phyloP scores from a whole-genome alignment of 2,329 filamentous ascomycete species.

The Cercospora sp. region DNA sequence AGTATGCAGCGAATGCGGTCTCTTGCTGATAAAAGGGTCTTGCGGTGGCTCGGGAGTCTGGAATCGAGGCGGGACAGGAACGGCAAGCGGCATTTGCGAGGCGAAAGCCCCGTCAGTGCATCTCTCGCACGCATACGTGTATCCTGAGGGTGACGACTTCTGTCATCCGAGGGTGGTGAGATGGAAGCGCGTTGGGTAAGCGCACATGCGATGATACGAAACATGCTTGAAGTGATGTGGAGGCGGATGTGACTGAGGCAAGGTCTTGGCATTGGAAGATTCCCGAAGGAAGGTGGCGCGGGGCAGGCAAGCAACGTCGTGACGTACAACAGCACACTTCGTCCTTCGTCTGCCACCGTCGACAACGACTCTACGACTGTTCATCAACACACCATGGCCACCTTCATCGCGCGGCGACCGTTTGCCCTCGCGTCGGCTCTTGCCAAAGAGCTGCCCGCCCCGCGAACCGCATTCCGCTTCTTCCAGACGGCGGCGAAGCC shows the following conservation, averaged over 20 bases:
- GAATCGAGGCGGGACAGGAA: background rate
- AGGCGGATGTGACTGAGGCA: background rate
- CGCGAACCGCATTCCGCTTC: conserved; percentile 51
- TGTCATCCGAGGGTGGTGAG: background rate
- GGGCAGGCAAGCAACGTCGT: background rate
- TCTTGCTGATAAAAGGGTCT: background rate
- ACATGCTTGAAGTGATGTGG: background rate
- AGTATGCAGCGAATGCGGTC: background rate
- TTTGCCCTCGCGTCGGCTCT: conserved; percentile 62
- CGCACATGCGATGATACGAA: background rate
- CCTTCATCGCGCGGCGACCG: conserved; percentile 63
- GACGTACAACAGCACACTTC: conserved; percentile 7
- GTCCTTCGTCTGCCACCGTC: background rate
- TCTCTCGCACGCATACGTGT: background rate
- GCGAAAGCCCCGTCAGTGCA: background rate
- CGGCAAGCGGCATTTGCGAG: background rate
- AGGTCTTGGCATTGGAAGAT: background rate
- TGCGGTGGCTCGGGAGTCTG: background rate
- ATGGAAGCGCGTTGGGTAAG: background rate
- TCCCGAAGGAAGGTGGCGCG: conserved; percentile 7
- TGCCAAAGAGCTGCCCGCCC: conserved; percentile 50
- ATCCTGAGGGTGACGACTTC: background rate
- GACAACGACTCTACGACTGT: background rate
- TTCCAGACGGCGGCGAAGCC: conserved; percentile 45
- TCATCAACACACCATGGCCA: conserved; percentile 11